Base-by-base conservation (phyloP, 768 basidiomycete genomes). In the Podaxis sp. region DNA sequence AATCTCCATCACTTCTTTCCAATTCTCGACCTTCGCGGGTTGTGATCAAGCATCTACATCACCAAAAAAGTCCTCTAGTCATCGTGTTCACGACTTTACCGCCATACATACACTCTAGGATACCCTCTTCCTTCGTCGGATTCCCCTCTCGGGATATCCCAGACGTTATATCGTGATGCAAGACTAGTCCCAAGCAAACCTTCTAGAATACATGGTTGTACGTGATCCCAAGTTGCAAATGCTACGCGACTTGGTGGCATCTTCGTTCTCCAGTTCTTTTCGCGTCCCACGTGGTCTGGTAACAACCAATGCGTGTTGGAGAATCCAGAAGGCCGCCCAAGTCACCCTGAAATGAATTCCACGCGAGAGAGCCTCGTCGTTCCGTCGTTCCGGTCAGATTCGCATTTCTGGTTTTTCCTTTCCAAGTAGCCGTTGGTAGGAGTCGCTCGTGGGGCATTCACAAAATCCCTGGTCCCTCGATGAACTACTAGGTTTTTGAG, bases 151-250 rank as follows among this genome's bases (percentile, higher is more conserved):
- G 32, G 46, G 35, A 54, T 23, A 47, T 37, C 23, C 16, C 47
- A 38, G 23, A 4, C 36, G 23, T 40, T 28, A 42, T 38, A 54
- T 54, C 11, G 18, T 13, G 18, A 13, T 4, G 36, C 14, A 51
- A 14, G 16, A 32, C 46, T 61, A 44, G 42, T 55, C 47, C 44
- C 59, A 61, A 61, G 52, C 59, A 37, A 46, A 9, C 50, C 53
- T 61, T 61, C 59, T 55, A 61, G 59, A 61, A 59, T 54, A 50
- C 36, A n/a, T 48, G 32, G 25, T 53, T 55, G 53, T 61, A 50
- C 53, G 59, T 61, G 59, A 61, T 55, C 23, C 52, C 25, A 23
- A 28, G 59, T 53, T 46, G 46, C 59, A 61, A 48, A 55, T 55
- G 55, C 52, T 61, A 55, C 37, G 18, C 21, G 37, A 54, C 35